Evolutionary conservation across 1,139 yeast genomes (phyloP).

Genomic region (Suhomyces taliae): DNA sequence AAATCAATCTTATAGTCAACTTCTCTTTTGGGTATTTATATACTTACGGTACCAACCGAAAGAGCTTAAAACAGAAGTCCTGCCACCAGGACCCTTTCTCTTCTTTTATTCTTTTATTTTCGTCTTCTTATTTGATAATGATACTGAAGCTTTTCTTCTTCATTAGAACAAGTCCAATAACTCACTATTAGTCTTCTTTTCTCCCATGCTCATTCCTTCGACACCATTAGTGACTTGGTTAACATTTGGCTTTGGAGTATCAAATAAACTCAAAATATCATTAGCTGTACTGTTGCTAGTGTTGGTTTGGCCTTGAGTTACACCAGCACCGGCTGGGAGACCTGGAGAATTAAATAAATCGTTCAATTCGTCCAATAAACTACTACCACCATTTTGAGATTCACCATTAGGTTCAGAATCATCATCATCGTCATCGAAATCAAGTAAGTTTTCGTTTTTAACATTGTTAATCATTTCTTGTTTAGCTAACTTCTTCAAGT

Average conservation of each 20-base stretch:
- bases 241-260: conserved; percentile 15
- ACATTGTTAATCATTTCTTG: conserved; percentile 68
- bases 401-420: conserved; percentile 22
- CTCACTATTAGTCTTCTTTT: conserved; percentile 36
- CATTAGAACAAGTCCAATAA: conserved; percentile 57
- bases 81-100: not conserved
- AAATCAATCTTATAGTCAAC: too few species aligned
- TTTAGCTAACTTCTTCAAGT: conserved; percentile 73
- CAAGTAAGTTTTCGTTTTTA: conserved; percentile 81
- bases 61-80: too few species aligned
- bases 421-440: conserved; percentile 70
- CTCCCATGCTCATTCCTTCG: conserved; percentile 23
- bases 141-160: not conserved
- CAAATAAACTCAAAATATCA: conserved; percentile 48
- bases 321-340: conserved; percentile 12
- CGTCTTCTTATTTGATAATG: too few species aligned
- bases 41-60: too few species aligned
- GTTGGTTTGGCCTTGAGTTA: conserved; percentile 8
- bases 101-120: not conserved
- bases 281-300: conserved; percentile 22
- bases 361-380: conserved; percentile 64
- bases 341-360: conserved; percentile 56
- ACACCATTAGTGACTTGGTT: conserved; percentile 20
- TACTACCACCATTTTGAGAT: conserved; percentile 13
- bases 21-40: too few species aligned